Evolutionary conservation across 2,329 filamentous ascomycete genomes (phyloP).

Genomic region (Hymenoscyphus infarciens): DNA sequence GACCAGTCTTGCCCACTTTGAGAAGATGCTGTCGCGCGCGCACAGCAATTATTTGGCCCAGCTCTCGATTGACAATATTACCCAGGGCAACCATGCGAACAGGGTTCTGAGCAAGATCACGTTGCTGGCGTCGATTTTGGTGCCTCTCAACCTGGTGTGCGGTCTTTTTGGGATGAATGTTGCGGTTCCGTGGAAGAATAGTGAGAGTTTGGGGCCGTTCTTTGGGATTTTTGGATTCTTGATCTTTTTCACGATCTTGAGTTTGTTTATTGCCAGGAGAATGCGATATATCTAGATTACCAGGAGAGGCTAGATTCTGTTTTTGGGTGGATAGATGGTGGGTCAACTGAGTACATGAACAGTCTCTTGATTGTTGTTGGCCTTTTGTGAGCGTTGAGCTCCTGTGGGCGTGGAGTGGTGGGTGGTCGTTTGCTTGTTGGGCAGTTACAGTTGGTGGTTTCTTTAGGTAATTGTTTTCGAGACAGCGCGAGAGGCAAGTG

Average conservation of each 20-base stretch:
- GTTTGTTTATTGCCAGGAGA: constrained; percentile 27
- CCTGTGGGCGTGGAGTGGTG: too few species aligned
- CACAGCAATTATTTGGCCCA: constrained; percentile 97
- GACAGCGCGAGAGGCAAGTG: too few species aligned
- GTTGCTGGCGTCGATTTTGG: constrained; percentile 88
- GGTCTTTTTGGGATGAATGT: constrained; percentile 73
- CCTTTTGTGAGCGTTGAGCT: too few species aligned
- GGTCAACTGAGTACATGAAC: background rate
- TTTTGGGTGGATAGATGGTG: background rate
- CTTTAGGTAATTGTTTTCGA: too few species aligned
- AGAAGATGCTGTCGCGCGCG: constrained; percentile 92
- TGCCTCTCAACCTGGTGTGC: constrained; percentile 90
- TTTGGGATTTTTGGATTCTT: constrained; percentile 59
- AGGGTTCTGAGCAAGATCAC: constrained; percentile 92
- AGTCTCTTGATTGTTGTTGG: background rate
- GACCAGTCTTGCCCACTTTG: constrained; percentile 90
- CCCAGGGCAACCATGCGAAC: constrained; percentile 84
- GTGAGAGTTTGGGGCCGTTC: constrained; percentile 50
- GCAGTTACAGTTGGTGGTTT: too few species aligned
- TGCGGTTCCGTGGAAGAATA: constrained; percentile 58
- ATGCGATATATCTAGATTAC: constrained; percentile 30
- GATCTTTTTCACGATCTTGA: constrained; percentile 42
- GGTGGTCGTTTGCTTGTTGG: too few species aligned
- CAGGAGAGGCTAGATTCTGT: background rate
- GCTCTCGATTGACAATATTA: constrained; percentile 85